Percentiles rank a stretch among this genome's conserved stretches.
Conservation (phyloP, 2,329 filamentous ascomycete species). For the Penicillium olsonii region DNA sequence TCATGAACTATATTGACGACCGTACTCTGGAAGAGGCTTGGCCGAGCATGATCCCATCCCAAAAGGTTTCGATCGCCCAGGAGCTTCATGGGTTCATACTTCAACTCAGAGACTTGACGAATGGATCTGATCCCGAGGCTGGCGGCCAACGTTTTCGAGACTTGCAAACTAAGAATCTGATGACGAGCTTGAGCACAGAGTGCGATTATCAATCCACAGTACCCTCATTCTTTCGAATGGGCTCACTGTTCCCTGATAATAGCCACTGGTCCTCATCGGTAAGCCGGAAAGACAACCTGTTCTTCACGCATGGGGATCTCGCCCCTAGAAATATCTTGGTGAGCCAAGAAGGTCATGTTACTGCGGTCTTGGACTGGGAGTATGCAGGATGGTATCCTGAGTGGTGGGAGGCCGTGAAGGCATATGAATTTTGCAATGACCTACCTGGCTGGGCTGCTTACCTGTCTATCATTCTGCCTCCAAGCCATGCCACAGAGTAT, state of each 20-base stretch:
- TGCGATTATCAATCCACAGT: not conserved
- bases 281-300: not conserved
- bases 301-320: slow-evolving; percentile 11
- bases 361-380: slow-evolving; percentile 11
- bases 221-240: not conserved
- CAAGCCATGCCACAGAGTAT: slow-evolving; percentile 1
- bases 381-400: slow-evolving; percentile 8
- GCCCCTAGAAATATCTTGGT: slow-evolving; percentile 11
- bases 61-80: slow-evolving; percentile 8
- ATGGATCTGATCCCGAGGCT: too few relatives aligned
- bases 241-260: not conserved
- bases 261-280: not conserved
- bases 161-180: not conserved
- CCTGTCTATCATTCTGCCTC: slow-evolving; percentile 2
- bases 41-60: slow-evolving; percentile 4
- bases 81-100: slow-evolving; percentile 8
- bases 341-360: slow-evolving; percentile 2
- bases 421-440: slow-evolving; percentile 1
- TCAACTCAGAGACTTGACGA: not conserved
- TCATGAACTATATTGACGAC: slow-evolving; percentile 6
- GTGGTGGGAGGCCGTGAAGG: slow-evolving; percentile 4
- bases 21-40: slow-evolving; percentile 9
- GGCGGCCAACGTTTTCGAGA: not conserved
- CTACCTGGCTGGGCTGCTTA: slow-evolving; percentile 3
- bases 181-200: not conserved